These are phyloP conservation scores for Talaromyces sp. DNA, from an alignment of 2,329 filamentous ascomycete genomes.

Conservation along the genomic window DNA sequence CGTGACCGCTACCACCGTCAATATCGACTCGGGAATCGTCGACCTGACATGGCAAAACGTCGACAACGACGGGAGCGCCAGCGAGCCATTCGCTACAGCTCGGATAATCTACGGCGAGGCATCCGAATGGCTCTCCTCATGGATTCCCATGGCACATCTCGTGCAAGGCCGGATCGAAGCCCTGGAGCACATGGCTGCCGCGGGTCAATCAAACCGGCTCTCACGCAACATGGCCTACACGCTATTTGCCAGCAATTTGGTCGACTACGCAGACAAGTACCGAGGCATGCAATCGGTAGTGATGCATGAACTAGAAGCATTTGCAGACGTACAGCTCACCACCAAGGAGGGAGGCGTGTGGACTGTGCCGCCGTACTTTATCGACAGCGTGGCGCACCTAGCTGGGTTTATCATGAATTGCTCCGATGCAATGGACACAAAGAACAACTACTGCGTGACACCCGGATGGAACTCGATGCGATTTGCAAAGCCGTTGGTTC, in stretches of 20 bases:
- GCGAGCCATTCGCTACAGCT: constrained; percentile 22
- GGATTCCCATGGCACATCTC: constrained; percentile 21
- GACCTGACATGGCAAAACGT: constrained; percentile 24
- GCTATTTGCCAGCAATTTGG: constrained; percentile 18
- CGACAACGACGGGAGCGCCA: constrained; percentile 10
- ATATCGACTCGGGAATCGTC: background rate
- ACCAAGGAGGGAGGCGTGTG: constrained; percentile 12
- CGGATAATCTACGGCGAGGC: constrained; percentile 17
- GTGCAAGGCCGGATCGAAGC: constrained; percentile 21
- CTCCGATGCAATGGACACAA: constrained; percentile 23
- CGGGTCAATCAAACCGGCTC: constrained; percentile 20
- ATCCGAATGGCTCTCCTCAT: constrained; percentile 19
- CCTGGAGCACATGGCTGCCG: constrained; percentile 19
- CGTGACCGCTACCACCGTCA: constrained; percentile 42
- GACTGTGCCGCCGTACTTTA: constrained; percentile 25
- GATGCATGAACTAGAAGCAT: constrained; percentile 15
- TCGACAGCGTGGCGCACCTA: constrained; percentile 31
- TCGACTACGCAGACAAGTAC: constrained; percentile 16
- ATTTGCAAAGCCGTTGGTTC: constrained; percentile 17
- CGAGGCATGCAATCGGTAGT: constrained; percentile 17
- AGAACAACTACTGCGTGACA: constrained; percentile 28
- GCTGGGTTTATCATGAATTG: constrained; percentile 37
- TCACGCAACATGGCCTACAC: constrained; percentile 25
- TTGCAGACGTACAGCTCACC: constrained; percentile 23
- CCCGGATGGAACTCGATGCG: constrained; percentile 31